phyloP scores from a whole-genome alignment of 2,329 filamentous ascomycete genomes.

The Thermoascus crustaceus region DNA sequence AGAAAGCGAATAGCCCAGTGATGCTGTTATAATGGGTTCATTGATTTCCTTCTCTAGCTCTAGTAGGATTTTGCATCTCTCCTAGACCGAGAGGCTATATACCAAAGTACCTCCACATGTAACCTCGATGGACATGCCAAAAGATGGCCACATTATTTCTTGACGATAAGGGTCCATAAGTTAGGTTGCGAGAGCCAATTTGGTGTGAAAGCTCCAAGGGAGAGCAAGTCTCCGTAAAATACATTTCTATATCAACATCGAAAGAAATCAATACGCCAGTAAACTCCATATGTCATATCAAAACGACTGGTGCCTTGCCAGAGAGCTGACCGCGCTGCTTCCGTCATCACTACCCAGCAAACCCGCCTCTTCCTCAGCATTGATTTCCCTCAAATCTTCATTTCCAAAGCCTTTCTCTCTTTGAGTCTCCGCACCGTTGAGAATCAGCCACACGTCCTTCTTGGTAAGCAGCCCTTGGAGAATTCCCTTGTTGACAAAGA shows the following conservation, averaged over 20 bases:
- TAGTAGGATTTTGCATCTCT: no score
- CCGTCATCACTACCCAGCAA: constrained; percentile 29
- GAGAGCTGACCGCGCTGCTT: constrained; percentile 23
- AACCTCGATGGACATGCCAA: no score
- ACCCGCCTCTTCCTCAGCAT: constrained; percentile 28
- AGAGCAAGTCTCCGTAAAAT: background rate
- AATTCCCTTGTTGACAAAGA: constrained; percentile 75
- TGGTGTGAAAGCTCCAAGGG: no score
- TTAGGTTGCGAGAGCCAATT: no score
- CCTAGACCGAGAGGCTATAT: no score
- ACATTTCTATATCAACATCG: background rate
- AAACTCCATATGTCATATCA: background rate
- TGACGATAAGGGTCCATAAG: no score
- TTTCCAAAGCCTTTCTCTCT: constrained; percentile 23
- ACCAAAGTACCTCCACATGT: no score
- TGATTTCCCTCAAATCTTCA: constrained; percentile 16
- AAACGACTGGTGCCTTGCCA: constrained; percentile 26
- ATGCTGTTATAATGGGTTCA: no score
- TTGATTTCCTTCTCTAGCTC: no score
- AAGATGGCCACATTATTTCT: no score
- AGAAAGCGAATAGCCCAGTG: no score
- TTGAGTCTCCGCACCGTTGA: constrained; percentile 64
- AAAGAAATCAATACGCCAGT: background rate
- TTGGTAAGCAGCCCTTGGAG: constrained; percentile 86
- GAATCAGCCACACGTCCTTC: constrained; percentile 92